Conservation (phyloP, 2,329 filamentous ascomycete genomes). For the Apiospora rasikravindrae region DNA sequence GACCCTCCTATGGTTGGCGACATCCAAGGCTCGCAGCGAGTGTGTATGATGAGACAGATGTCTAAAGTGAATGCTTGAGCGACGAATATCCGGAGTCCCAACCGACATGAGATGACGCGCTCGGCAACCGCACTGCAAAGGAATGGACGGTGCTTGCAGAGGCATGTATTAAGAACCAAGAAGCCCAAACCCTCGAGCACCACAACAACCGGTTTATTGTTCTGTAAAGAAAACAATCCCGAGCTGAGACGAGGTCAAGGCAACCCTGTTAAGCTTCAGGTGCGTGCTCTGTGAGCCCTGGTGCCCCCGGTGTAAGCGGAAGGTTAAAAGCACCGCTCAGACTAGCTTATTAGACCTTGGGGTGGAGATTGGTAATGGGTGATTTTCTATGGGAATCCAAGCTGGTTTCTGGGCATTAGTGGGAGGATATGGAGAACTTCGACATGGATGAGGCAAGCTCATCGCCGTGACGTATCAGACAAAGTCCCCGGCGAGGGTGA, state of each 20-base stretch:
- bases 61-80: conserved; percentile 10
- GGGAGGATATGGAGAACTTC: conserved; percentile 5
- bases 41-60: conserved; percentile 16
- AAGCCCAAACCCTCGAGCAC: conserved; percentile 21
- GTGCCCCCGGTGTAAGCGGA: conserved; percentile 11
- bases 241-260: conserved; percentile 32
- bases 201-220: conserved; percentile 25
- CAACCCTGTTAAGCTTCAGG: conserved; percentile 29
- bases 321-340: conserved; percentile 20
- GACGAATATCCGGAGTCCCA: not conserved
- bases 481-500: not conserved
- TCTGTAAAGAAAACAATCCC: conserved; percentile 14
- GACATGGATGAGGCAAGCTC: conserved; percentile 7
- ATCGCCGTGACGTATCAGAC: conserved; percentile 14
- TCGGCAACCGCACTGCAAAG: not conserved
- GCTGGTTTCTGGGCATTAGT: conserved; percentile 7
- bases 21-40: not conserved
- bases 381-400: conserved; percentile 9
- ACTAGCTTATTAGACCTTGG: conserved; percentile 13
- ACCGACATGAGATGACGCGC: conserved; percentile 18
- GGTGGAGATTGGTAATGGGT: conserved; percentile 20
- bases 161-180: conserved; percentile 22
- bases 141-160: conserved; percentile 10
- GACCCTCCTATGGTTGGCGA: not conserved
- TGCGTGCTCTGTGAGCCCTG: not conserved